Percentiles rank a stretch among this genome's conserved stretches.
Evolutionary conservation across 73 alveolate genomes (phyloP).

Genomic region (Stentor coeruleus): DNA sequence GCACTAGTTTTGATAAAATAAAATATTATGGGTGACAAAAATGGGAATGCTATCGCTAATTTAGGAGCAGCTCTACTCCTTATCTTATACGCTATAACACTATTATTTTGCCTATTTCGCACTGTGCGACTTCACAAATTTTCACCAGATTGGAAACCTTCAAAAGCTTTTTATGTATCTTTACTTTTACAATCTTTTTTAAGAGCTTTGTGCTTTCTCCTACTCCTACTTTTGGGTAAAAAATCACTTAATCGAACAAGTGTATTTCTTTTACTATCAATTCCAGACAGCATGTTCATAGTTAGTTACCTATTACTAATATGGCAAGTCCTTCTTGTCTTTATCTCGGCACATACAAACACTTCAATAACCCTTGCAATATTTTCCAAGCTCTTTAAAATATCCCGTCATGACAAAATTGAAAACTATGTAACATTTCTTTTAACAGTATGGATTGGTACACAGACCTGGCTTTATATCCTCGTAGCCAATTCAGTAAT

Average conservation of each 20-base stretch:
- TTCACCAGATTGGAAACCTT: conserved; percentile 7
- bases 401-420: not conserved
- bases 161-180: not conserved
- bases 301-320: not conserved
- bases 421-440: not conserved
- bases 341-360: not conserved
- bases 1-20: too few relatives aligned
- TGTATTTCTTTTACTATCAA: not conserved
- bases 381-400: not conserved
- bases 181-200: not conserved
- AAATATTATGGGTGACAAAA: not conserved
- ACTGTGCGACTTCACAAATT: not conserved
- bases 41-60: not conserved
- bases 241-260: not conserved
- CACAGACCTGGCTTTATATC: conserved; percentile 10
- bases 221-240: not conserved
- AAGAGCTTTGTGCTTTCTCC: not conserved
- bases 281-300: conserved; percentile 12
- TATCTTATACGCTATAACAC: not conserved
- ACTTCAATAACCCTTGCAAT: not conserved
- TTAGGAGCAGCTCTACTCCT: not conserved
- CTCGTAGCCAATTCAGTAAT: not conserved
- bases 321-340: conserved; percentile 9
- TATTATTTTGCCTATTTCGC: not conserved
- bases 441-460: not conserved